A percentile compares a stretch with the other conserved stretches of the same genome.
Conservation (phyloP, 169 alveolate genomes). For the Plasmodium gaboni region DNA sequence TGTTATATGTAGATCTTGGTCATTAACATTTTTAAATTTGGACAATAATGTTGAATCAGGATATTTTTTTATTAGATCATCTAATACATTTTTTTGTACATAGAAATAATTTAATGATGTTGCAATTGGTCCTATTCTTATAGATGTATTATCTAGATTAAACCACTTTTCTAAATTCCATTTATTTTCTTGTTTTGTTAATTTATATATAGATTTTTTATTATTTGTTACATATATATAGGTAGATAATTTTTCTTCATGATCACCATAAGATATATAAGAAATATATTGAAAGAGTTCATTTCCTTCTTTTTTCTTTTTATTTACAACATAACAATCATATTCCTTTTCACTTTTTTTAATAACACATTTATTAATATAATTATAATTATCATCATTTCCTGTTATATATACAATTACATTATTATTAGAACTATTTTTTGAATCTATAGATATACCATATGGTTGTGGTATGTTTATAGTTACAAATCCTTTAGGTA, state of each 20-base stretch:
- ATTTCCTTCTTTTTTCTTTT: conserved; percentile 27
- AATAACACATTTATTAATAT: conserved; percentile 45
- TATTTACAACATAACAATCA: conserved; percentile 28
- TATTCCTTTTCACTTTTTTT: conserved; percentile 14
- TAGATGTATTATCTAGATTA: conserved; percentile 39
- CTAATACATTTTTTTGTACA: conserved; percentile 24
- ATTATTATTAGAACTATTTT: conserved; percentile 16
- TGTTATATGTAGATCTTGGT: conserved; percentile 34
- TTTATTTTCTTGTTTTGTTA: conserved; percentile 21
- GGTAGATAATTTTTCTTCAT: neutral
- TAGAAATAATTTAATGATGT: conserved; percentile 57
- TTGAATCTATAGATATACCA: conserved; percentile 31
- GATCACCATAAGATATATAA: conserved; percentile 5
- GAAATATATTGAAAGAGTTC: conserved; percentile 60
- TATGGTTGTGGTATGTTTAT: conserved; percentile 45
- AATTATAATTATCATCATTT: conserved; percentile 51
- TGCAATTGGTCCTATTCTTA: conserved; percentile 35
- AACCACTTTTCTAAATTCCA: conserved; percentile 43
- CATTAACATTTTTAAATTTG: conserved; percentile 5
- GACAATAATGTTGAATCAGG: conserved; percentile 14
- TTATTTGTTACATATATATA: conserved; percentile 52
- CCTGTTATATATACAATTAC: conserved; percentile 41
- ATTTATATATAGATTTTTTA: conserved; percentile 34
- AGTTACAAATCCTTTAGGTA: neutral
- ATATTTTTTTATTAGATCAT: conserved; percentile 2